Base-by-base conservation (phyloP, 2,329 filamentous ascomycete genomes). In the Neurospora sp. region DNA sequence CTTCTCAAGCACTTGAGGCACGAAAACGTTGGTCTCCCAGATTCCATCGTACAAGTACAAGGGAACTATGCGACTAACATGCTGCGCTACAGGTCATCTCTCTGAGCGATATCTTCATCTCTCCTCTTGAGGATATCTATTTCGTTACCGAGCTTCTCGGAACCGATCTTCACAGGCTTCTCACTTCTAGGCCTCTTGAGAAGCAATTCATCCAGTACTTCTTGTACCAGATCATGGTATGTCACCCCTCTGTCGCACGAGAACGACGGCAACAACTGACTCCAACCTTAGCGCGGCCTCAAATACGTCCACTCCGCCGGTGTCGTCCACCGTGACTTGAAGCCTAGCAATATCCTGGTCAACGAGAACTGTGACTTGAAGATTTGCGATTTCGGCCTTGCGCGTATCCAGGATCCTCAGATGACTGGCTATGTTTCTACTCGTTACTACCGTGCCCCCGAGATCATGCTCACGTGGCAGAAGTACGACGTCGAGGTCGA, bases 201-300 rank as follows among this genome's bases (percentile, higher is more conserved):
- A 98, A 97, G 84, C 96, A 99, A 82, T 99, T 99, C 82, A 98
- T 99, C 77, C 96, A 99, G 84, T 99, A 99, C 84, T 99, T 99
- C 81, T 88, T 99, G 72, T 99, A 99, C 82, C 96, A 99, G 83
- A 99, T 99, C 78, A 88, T 98, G 85, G 95, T 97, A 83, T 77
- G 91, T 71, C 33, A 38, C 38, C 41, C 28, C n/a, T 73, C 75
- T 66, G 75, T 71, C 36, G 67, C 28, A 36, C 3, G 28, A 62
- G 1, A 62, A 62, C 6, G 3, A 33, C 28, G 1, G 12, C 6
- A n/a, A 5, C 6, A 28, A 62, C 28, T 62, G 10, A 62, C 66
- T 37, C 46, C 68, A 3, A 12, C 23, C 68, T 8, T 76, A 97
- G 95, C 93, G 96, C 77, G 96, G 96, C 69, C 83, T 99, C 79